Evolutionary conservation across 2,329 filamentous ascomycete species (phyloP).

Genomic region (Colletotrichum sp.): DNA sequence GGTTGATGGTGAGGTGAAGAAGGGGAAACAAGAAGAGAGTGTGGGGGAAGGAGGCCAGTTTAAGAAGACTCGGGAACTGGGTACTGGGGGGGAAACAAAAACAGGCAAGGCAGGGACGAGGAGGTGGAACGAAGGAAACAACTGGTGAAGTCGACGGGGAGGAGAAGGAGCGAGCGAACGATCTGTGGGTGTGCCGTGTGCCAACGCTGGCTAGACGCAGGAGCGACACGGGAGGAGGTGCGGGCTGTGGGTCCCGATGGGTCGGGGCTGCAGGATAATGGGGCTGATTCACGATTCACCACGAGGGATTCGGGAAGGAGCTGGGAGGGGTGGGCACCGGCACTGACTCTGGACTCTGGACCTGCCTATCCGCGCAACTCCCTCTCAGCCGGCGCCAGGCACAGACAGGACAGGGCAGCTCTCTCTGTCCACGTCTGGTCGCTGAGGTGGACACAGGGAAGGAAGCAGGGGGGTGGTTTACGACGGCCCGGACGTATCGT

Average conservation of each 20-base stretch:
- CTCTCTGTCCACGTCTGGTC: background rate
- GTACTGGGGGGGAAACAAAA: constrained; percentile 3
- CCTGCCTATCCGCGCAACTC: background rate
- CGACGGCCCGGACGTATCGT: constrained; percentile 14
- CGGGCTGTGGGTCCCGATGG: constrained; percentile 5
- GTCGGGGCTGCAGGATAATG: constrained; percentile 2
- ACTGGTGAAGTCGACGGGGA: constrained; percentile 3
- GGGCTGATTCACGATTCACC: constrained; percentile 20
- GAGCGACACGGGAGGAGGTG: background rate
- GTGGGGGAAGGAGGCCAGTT: constrained; percentile 18
- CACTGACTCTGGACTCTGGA: background rate
- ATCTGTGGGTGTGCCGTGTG: background rate
- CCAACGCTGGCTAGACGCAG: background rate
- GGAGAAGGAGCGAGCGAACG: constrained; percentile 6
- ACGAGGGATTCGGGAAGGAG: constrained; percentile 2
- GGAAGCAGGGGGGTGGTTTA: background rate
- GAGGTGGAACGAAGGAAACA: constrained; percentile 11
- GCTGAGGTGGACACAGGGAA: background rate
- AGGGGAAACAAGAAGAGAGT: constrained; percentile 6
- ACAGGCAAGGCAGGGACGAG: background rate
- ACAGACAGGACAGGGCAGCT: background rate
- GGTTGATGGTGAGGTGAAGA: constrained; percentile 19
- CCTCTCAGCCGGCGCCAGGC: background rate
- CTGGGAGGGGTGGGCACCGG: background rate
- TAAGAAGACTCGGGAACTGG: constrained; percentile 17